These are phyloP conservation scores for Sutorius eximius DNA, from an alignment of 1,284 basidiomycete genomes.

Conservation along the genomic window DNA sequence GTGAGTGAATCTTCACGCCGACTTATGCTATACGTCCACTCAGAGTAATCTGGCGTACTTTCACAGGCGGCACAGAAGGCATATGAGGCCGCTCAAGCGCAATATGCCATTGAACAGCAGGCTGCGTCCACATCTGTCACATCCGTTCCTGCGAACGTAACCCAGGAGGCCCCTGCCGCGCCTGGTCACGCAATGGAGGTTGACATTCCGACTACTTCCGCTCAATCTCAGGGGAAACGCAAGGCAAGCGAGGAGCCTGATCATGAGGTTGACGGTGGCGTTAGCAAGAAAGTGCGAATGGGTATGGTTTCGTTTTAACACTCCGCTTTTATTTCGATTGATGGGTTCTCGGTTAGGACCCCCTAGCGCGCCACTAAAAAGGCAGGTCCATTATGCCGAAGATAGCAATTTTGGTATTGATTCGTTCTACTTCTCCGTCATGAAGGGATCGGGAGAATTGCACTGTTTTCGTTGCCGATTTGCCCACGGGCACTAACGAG, in stretches of 20 bases:
- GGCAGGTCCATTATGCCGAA: conserved; percentile 42
- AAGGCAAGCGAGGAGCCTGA: conserved; percentile 53
- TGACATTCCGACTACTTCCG: conserved; percentile 37
- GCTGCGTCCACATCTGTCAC: conserved; percentile 38
- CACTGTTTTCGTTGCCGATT: conserved; percentile 83
- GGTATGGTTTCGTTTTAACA: conserved; percentile 40
- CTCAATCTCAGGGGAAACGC: conserved; percentile 53
- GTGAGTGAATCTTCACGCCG: conserved; percentile 38
- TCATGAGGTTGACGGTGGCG: conserved; percentile 37
- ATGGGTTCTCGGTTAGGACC: conserved; percentile 37
- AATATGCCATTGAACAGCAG: conserved; percentile 49
- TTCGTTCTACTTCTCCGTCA: not conserved
- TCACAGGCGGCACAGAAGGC: conserved; percentile 61
- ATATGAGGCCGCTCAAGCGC: conserved; percentile 53
- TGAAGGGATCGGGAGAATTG: conserved; percentile 92
- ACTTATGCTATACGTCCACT: not conserved
- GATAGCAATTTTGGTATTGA: not conserved
- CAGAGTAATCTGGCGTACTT: not conserved
- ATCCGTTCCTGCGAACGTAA: conserved; percentile 26
- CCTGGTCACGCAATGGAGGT: conserved; percentile 49
- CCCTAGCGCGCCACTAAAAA: conserved; percentile 53
- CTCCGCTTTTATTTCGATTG: not conserved
- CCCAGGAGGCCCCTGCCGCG: conserved; percentile 3
- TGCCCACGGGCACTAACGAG: conserved; percentile 60
- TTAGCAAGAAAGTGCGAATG: conserved; percentile 61